Evolutionary conservation across 164 flowering plant species (phyloP).

Genomic region (Saururus chinensis): DNA sequence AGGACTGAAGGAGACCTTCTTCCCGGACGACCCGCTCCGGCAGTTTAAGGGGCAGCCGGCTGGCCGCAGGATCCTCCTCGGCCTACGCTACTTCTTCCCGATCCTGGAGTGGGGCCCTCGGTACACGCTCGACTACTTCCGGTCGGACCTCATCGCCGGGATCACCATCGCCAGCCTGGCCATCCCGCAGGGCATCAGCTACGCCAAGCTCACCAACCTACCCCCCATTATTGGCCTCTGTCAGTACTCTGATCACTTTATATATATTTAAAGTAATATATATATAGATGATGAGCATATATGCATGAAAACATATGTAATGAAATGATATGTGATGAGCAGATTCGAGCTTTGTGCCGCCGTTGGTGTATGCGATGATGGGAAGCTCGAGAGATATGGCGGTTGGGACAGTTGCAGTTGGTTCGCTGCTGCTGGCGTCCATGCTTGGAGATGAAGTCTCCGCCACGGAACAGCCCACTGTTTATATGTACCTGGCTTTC

Average conservation of each 20-base stretch:
- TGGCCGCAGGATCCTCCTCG: conserved; percentile 28
- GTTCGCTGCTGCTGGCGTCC: conserved; percentile 46
- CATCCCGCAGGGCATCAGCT: conserved; percentile 72
- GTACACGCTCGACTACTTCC: conserved; percentile 27
- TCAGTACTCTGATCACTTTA: conserved; percentile 6
- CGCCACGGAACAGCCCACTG: conserved; percentile 20
- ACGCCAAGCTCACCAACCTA: conserved; percentile 51
- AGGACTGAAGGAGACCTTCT: conserved; percentile 69
- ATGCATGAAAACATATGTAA: too few relatives aligned
- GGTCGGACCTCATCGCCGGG: conserved; percentile 49
- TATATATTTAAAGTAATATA: too few relatives aligned
- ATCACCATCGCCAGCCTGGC: conserved; percentile 74
- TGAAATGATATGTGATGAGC: background rate
- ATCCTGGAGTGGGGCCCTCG: conserved; percentile 51
- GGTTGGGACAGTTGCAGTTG: conserved; percentile 71
- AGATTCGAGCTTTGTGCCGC: conserved; percentile 92
- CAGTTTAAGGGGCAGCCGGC: conserved; percentile 66
- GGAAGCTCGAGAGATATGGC: conserved; percentile 78
- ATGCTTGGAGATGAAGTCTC: conserved; percentile 28
- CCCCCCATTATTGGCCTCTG: conserved; percentile 69
- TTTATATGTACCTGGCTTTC: conserved; percentile 51
- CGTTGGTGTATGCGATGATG: conserved; percentile 56
- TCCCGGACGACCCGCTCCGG: conserved; percentile 85
- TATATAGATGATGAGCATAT: too few relatives aligned
- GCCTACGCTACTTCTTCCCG: conserved; percentile 62